Evolutionary conservation across 2,329 filamentous ascomycete genomes (phyloP), one percentile per base, ranked within the genome.

Genomic region (Onygena corvina): DNA sequence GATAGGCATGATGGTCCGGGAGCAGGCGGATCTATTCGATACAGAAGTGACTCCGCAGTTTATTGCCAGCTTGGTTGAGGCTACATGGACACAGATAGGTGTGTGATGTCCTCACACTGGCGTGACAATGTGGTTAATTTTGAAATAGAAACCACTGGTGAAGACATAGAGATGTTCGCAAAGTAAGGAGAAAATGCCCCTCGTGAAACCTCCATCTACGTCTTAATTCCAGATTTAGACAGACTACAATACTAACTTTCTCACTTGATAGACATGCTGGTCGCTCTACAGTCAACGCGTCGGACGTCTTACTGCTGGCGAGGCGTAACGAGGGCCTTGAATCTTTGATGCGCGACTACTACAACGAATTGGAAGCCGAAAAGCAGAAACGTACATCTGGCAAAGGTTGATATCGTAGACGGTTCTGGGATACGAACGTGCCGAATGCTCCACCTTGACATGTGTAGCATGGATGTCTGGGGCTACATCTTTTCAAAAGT

Each of bases 31-130:
- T 25, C 73, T 76, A 50, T 72, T 81, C 23, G 80, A 85, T 61
- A 76, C 86, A 55, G 95, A 94, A 65, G 86, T 89, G 4, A 94
- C 90, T 21, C 86, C 86, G 1, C 87, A 94, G 61, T 94, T 93
- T 65, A 93, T 93, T 57, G 87, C 83, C 6, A 79, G 84, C 0
- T 66, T 93, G 61, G 92, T 86, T 0, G 88, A 94, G 65, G 77
- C 94, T 65, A 83, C 90, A 5, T 94, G 86, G 80, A 77, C 81
- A 1, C 88, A 94, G 57, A 84, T 94, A 47, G 84, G 87, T 90
- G 73, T 38, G 30, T 31, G 18, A 25, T 9, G 3, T 33, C 20
- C 8, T 21, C 14, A 20, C 16, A 5, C 31, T 21, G 18, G 5
- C 2, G 14, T 29, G 18, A 34, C 11, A 5, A 25, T 3, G 3